Conservation (phyloP, 331 rosid species). For the Malus hybrid region DNA sequence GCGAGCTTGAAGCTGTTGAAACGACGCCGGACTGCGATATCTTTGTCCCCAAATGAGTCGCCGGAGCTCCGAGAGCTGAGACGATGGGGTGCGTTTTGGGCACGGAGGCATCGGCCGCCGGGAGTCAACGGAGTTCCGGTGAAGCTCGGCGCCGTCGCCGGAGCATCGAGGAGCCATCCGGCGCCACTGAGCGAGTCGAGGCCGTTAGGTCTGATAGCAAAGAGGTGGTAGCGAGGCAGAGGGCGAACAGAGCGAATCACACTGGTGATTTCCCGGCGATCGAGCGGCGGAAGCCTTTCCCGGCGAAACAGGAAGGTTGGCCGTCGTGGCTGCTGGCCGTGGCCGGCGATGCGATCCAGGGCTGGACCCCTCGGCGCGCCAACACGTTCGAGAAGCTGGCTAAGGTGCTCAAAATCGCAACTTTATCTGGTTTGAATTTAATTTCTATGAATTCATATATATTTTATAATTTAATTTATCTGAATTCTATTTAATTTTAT, state of each 20-base stretch:
- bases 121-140: slow-evolving; percentile 8
- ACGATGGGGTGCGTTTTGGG: slow-evolving; percentile 91
- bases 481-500: not conserved
- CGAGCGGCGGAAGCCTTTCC: slow-evolving; percentile 51
- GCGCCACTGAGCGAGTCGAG: slow-evolving; percentile 13
- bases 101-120: slow-evolving; percentile 1
- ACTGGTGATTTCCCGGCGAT: slow-evolving; percentile 37
- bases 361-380: slow-evolving; percentile 95
- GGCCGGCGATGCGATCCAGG: slow-evolving; percentile 88
- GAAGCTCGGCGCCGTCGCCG: slow-evolving; percentile 30
- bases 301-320: slow-evolving; percentile 69
- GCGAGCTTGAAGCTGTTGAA: not conserved
- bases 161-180: slow-evolving; percentile 5
- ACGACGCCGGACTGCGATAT: not conserved
- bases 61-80: not conserved
- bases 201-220: slow-evolving; percentile 28
- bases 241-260: slow-evolving; percentile 19
- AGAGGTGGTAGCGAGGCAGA: slow-evolving; percentile 13
- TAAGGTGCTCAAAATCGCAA: slow-evolving; percentile 45
- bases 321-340: slow-evolving; percentile 89
- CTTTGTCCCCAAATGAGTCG: slow-evolving; percentile 31
- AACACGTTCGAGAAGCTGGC: slow-evolving; percentile 90
- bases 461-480: not conserved
- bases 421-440: not conserved
- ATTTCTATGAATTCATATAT: too few species aligned